Percentiles rank a stretch among this genome's conserved stretches.
These are phyloP conservation scores for Anthostomella pinea DNA, from an alignment of 2,329 filamentous ascomycete species.

Conservation along the genomic window DNA sequence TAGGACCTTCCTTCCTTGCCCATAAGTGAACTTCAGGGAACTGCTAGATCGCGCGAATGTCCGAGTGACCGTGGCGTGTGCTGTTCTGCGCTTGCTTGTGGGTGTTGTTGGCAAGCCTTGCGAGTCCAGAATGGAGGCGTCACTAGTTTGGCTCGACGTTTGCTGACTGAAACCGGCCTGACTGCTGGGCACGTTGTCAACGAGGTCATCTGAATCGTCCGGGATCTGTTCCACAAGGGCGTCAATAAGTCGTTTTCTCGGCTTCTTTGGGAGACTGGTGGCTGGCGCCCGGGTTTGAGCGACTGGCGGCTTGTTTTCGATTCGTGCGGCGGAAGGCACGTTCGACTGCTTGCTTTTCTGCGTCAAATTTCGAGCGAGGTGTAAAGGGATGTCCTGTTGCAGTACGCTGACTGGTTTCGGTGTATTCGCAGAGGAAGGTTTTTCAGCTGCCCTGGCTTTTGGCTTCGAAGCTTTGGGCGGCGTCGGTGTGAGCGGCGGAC, in stretches of 20 bases:
- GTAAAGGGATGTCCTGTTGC: conserved; percentile 29
- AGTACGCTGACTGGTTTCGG: conserved; percentile 8
- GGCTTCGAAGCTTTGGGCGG: conserved; percentile 9
- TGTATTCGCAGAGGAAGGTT: conserved; percentile 3
- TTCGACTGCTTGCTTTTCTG: conserved; percentile 13
- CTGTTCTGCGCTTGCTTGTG: conserved; percentile 16
- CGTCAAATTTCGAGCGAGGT: conserved; percentile 20
- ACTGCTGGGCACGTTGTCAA: conserved; percentile 15
- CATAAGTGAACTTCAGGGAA: conserved; percentile 32
- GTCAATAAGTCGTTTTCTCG: conserved; percentile 31
- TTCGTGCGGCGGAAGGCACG: conserved; percentile 2
- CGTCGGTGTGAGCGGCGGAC: conserved; percentile 30
- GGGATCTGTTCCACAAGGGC: conserved; percentile 27
- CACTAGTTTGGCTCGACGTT: conserved; percentile 19
- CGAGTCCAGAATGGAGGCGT: conserved; percentile 20
- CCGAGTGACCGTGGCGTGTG: conserved; percentile 18
- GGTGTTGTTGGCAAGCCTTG: conserved; percentile 24
- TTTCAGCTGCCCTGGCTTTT: conserved; percentile 7
- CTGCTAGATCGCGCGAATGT: conserved; percentile 31
- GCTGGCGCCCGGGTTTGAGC: conserved; percentile 5
- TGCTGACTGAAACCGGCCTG: conserved; percentile 18
- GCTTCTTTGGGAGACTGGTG: conserved; percentile 17
- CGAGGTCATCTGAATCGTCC: conserved; percentile 15
- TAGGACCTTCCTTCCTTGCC: conserved; percentile 28
- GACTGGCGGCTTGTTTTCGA: conserved; percentile 12